Evolutionary conservation across 1,284 basidiomycete species (phyloP), one percentile per base, ranked within the genome.

Genomic region (Leucoagaricus sp.): DNA sequence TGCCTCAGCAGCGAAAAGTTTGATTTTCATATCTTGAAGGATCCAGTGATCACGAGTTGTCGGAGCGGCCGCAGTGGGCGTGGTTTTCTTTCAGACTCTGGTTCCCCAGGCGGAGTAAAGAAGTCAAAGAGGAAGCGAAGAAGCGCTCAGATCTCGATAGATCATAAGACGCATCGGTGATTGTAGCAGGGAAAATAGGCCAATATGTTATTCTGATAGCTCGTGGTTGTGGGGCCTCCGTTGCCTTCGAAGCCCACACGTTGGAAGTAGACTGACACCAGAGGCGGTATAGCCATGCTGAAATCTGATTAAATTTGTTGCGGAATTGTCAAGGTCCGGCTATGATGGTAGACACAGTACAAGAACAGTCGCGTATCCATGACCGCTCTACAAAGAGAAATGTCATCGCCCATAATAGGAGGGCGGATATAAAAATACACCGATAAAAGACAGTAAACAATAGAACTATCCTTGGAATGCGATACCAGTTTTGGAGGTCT

Each of bases 401-500:
- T 13, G 13, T 10, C 13, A 17, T 33, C 26, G 23, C 9, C 21
- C 4, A 13, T 9, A 13, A n/a, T n/a, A 8, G 17, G 6, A 7
- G 31, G 13, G 31, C 31, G 7, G 31, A 13, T 33, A 33, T 33
- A 7, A 13, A 33, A 33, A 33, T 33, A 7, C 31, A 33, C 7
- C 7, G 13, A 33, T 33, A 7, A 31, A 28, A 25, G 17, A 33
- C 44, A 13, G 21, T 4, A n/a, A 17, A 40, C 21, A 12, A 36
- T 4, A 13, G 31, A 7, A 33, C 13, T 7, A 33, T 33, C 31
- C 31, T 33, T 33, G 13, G 31, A 33, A 33, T 0, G 90, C 85
- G 21, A 89, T 72, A 1, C 90, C 90, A 29, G 75, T 74, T 69
- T 83, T 91, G 29, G 81, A 84, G 0, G 89, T 87, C 71, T 94